These are phyloP conservation scores for Neurospora africana DNA, from an alignment of 495 filamentous ascomycete species.

Conservation along the genomic window DNA sequence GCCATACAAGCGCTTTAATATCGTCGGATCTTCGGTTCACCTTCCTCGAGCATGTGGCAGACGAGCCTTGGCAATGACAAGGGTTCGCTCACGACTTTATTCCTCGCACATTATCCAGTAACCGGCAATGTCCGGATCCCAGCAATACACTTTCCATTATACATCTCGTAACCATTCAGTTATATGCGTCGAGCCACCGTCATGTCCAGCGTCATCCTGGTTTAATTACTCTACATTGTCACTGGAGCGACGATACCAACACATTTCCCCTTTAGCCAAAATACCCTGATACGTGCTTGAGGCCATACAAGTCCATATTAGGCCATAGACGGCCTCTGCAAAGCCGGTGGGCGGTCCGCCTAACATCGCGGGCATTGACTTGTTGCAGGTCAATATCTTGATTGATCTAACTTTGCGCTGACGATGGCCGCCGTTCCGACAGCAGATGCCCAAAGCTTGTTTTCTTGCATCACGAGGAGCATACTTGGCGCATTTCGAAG, in stretches of 20 bases:
- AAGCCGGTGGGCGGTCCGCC: background rate
- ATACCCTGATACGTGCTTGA: background rate
- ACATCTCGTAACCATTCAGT: background rate
- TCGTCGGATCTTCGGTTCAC: conserved; percentile 21
- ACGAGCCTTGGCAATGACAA: conserved; percentile 1
- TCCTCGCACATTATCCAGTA: background rate
- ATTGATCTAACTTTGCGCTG: background rate
- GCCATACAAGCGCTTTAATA: conserved; percentile 1
- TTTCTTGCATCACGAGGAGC: background rate
- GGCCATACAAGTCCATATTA: background rate
- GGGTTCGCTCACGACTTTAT: background rate
- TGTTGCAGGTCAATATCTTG: background rate
- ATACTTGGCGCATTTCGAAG: background rate
- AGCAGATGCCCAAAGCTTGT: background rate
- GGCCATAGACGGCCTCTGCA: background rate
- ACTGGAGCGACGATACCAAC: background rate
- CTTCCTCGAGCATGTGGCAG: conserved; percentile 13
- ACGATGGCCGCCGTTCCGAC: background rate
- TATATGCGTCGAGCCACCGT: background rate
- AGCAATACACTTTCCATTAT: background rate
- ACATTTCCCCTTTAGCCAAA: background rate
- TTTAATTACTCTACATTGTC: background rate
- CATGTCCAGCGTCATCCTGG: background rate
- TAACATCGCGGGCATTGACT: background rate
- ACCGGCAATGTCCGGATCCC: background rate